Evolutionary conservation across 2,329 filamentous ascomycete species (phyloP).

Genomic region (Xylariaceae sp.): DNA sequence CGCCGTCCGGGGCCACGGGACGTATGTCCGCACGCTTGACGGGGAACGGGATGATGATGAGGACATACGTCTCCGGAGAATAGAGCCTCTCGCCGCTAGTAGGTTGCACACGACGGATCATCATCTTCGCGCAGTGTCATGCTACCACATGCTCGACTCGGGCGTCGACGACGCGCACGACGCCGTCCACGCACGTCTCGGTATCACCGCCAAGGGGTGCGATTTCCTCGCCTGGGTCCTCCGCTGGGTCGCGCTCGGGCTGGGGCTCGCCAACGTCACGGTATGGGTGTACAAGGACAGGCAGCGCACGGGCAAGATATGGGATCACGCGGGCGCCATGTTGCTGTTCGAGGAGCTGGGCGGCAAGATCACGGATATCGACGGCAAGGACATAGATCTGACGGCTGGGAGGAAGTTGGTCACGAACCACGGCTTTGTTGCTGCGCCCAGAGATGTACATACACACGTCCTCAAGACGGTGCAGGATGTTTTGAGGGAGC

Average conservation of each 20-base stretch:
- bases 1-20: constrained; percentile 43
- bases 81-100: constrained; percentile 29
- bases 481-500: constrained; percentile 30
- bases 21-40: constrained; percentile 41
- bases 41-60: constrained; percentile 19
- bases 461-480: constrained; percentile 36
- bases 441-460: constrained; percentile 43
- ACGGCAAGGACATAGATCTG: constrained; percentile 47
- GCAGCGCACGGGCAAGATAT: constrained; percentile 47
- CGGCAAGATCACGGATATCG: constrained; percentile 49
- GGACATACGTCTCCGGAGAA: constrained; percentile 23
- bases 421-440: constrained; percentile 52
- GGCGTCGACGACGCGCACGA: constrained; percentile 44
- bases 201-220: constrained; percentile 40
- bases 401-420: constrained; percentile 43
- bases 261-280: constrained; percentile 48
- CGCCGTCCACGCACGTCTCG: constrained; percentile 38
- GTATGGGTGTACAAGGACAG: constrained; percentile 51
- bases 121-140: constrained; percentile 45
- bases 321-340: constrained; percentile 58
- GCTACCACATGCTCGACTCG: constrained; percentile 41
- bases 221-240: constrained; percentile 54
- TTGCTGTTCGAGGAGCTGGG: constrained; percentile 53
- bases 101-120: constrained; percentile 19
- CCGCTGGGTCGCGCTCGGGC: constrained; percentile 47